phyloP scores from a whole-genome alignment of 176 grass and related monocot species.

The Pontederia paniculata region DNA sequence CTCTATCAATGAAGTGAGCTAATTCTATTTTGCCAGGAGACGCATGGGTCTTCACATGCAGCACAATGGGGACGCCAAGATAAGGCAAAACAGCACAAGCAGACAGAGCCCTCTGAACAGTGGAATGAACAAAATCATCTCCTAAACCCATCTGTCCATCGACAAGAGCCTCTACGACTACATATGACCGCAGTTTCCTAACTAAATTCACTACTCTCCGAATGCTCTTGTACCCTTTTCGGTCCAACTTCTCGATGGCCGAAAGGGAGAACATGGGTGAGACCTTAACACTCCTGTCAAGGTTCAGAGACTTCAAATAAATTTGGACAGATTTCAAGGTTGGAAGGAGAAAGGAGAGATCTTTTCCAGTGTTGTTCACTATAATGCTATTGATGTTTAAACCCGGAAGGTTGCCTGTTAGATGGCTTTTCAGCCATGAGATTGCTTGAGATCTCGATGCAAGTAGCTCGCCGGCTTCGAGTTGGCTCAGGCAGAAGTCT shows the following conservation, averaged over 20 bases:
- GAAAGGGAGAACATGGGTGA: conserved; percentile 37
- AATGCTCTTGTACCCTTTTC: conserved; percentile 13
- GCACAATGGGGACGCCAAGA: conserved; percentile 20
- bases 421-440: conserved; percentile 7
- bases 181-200: conserved; percentile 30
- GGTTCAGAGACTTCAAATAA: conserved; percentile 15
- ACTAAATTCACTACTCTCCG: conserved; percentile 26
- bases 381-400: conserved; percentile 32
- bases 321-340: conserved; percentile 28
- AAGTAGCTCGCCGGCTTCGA: not conserved
- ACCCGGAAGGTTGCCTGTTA: conserved; percentile 9
- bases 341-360: conserved; percentile 16
- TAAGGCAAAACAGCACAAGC: conserved; percentile 12
- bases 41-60: conserved; percentile 19
- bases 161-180: conserved; percentile 21
- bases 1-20: conserved; percentile 6
- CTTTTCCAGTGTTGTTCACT: conserved; percentile 17
- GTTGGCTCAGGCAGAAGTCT: not conserved
- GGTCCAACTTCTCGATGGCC: conserved; percentile 22
- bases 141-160: conserved; percentile 6
- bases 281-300: conserved; percentile 18
- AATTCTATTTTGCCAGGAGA: conserved; percentile 14
- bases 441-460: conserved; percentile 16
- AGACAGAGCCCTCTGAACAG: not conserved
- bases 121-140: conserved; percentile 9